phyloP scores from a whole-genome alignment of 2,329 filamentous ascomycete species.

The Stemphylium lycopersici region DNA sequence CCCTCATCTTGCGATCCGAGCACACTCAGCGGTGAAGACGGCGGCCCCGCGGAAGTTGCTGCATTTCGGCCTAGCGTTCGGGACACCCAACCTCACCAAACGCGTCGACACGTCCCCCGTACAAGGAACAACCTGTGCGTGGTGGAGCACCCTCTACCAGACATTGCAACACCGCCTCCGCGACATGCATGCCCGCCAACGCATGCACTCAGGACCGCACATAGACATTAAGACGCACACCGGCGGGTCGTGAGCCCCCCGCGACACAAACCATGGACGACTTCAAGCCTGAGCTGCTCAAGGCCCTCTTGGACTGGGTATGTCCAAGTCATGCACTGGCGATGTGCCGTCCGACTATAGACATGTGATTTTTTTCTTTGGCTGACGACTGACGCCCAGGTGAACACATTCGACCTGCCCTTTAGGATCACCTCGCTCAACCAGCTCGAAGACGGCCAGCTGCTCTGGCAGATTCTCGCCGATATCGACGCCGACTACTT shows the following conservation, averaged over 20 bases:
- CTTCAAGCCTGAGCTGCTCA: conserved; percentile 49
- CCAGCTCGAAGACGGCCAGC: conserved; percentile 55
- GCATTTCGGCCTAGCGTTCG: conserved; percentile 25
- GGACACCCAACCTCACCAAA: conserved; percentile 33
- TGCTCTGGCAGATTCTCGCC: conserved; percentile 56
- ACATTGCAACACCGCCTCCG: conserved; percentile 22
- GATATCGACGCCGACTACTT: conserved; percentile 58
- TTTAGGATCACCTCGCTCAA: conserved; percentile 48
- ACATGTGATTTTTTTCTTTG: background rate
- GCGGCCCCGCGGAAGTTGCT: conserved; percentile 16
- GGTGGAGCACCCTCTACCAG: conserved; percentile 16
- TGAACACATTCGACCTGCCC: conserved; percentile 53
- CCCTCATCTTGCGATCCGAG: background rate
- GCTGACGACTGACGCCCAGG: conserved; percentile 34
- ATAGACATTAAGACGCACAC: conserved; percentile 1
- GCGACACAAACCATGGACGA: conserved; percentile 42
- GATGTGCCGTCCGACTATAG: background rate
- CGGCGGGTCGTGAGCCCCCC: conserved; percentile 1
- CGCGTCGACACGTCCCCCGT: conserved; percentile 20
- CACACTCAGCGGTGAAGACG: conserved; percentile 4
- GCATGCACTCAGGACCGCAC: conserved; percentile 20
- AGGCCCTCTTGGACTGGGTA: conserved; percentile 50
- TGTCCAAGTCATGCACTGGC: conserved; percentile 15
- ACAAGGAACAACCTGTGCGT: conserved; percentile 18
- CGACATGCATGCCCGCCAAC: conserved; percentile 40